Percentiles rank a stretch among this genome's conserved stretches.
phyloP scores from a whole-genome alignment of 352 stramenopile genomes.

The Thalassiosira hispida region DNA sequence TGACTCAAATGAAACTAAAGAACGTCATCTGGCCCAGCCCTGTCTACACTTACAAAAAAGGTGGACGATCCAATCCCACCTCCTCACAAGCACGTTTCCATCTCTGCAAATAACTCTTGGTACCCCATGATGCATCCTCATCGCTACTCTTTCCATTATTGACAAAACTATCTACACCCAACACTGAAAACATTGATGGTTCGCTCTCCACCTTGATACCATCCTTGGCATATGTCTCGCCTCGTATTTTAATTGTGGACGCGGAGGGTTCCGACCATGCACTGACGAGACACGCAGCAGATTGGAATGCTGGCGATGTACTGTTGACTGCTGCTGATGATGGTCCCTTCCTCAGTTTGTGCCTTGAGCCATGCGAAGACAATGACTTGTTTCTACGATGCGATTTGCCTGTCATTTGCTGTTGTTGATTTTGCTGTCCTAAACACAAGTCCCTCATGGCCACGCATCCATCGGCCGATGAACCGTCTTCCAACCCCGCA shows the following conservation, averaged over 20 bases:
- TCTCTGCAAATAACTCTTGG: constrained; percentile 35
- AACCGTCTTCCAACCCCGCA: too few relatives aligned
- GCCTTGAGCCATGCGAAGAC: not conserved
- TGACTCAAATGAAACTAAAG: not conserved
- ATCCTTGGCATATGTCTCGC: constrained; percentile 34
- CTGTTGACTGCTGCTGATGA: not conserved
- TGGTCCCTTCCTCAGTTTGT: not conserved
- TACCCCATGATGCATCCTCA: constrained; percentile 16
- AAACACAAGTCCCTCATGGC: constrained; percentile 14
- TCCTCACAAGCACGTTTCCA: constrained; percentile 36
- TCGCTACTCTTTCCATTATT: constrained; percentile 20
- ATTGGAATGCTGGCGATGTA: not conserved
- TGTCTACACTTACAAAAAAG: constrained; percentile 59
- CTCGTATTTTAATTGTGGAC: constrained; percentile 45
- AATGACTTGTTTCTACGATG: not conserved
- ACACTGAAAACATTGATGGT: constrained; percentile 46
- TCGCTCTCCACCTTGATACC: constrained; percentile 41
- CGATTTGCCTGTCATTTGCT: not conserved
- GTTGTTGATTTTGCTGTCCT: not conserved
- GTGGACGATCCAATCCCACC: constrained; percentile 14
- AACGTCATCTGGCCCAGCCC: not conserved
- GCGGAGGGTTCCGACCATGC: constrained; percentile 44
- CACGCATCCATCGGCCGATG: not conserved
- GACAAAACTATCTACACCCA: constrained; percentile 59
- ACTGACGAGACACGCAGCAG: constrained; percentile 22